Evolutionary conservation across 495 filamentous ascomycete genomes (phyloP).

Genomic region (Talaromyces liani): DNA sequence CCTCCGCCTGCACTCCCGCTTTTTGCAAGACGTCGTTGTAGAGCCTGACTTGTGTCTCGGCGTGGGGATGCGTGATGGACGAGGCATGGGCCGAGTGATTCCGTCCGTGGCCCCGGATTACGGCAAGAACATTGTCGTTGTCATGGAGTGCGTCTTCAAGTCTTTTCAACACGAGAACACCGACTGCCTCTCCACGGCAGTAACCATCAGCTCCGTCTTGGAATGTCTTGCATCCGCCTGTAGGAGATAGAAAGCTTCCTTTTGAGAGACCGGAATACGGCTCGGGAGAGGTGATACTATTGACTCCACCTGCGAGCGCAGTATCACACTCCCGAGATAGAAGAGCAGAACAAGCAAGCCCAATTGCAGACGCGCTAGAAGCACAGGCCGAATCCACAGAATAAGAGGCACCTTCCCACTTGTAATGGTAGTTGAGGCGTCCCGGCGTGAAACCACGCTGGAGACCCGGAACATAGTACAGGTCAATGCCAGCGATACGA

Average conservation of each 20-base stretch:
- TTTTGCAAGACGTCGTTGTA: constrained; percentile 32
- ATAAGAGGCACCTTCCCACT: constrained; percentile 27
- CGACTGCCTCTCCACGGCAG: constrained; percentile 39
- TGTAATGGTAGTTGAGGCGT: constrained; percentile 37
- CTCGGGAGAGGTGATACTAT: constrained; percentile 32
- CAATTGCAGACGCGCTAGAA: constrained; percentile 28
- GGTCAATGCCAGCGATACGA: too few relatives aligned
- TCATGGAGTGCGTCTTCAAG: constrained; percentile 39
- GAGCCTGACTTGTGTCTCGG: constrained; percentile 29
- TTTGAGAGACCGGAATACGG: constrained; percentile 25
- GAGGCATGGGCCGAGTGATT: too few relatives aligned
- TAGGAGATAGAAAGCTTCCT: constrained; percentile 35
- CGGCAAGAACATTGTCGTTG: constrained; percentile 40
- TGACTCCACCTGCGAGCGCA: constrained; percentile 38
- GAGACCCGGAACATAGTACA: too few relatives aligned
- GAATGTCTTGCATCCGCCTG: constrained; percentile 37
- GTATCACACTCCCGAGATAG: constrained; percentile 39
- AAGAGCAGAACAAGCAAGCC: constrained; percentile 24
- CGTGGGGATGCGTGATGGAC: constrained; percentile 9
- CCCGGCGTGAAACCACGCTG: constrained; percentile 23
- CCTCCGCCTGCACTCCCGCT: constrained; percentile 30
- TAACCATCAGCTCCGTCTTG: constrained; percentile 42
- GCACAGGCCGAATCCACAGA: constrained; percentile 42
- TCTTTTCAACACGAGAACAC: constrained; percentile 39
- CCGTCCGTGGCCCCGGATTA: constrained; percentile 26